A percentile compares a stretch with the other conserved stretches of the same genome.
phyloP scores from a whole-genome alignment of 768 basidiomycete genomes.

The Pisolithus tinctorius region DNA sequence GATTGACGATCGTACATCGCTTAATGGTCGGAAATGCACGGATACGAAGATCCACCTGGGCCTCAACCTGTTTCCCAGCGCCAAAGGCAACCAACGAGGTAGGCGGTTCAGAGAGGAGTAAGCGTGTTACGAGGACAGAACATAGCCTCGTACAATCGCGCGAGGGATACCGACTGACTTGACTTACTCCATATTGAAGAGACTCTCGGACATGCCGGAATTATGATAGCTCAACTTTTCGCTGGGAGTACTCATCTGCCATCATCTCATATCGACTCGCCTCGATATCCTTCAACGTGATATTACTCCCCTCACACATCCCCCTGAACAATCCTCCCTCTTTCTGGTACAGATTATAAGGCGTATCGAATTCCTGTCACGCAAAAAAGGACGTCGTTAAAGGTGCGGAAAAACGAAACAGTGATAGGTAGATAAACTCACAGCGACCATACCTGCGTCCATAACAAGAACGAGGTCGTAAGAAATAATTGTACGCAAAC shows the following conservation, averaged over 20 bases:
- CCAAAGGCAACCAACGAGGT: conserved; percentile 58
- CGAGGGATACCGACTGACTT: too few relatives aligned
- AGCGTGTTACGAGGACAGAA: conserved; percentile 57
- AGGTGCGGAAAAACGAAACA: neutral
- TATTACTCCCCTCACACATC: conserved; percentile 51
- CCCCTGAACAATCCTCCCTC: conserved; percentile 46
- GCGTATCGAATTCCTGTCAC: conserved; percentile 51
- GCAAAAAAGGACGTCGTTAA: neutral
- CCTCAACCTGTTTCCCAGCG: conserved; percentile 62
- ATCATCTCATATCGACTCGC: neutral
- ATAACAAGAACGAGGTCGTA: conserved; percentile 71
- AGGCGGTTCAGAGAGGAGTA: conserved; percentile 27
- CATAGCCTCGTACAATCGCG: conserved; percentile 31
- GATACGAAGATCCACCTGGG: conserved; percentile 59
- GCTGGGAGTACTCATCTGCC: too few relatives aligned
- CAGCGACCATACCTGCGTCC: conserved; percentile 52
- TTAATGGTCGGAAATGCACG: conserved; percentile 48
- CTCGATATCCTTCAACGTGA: conserved; percentile 41
- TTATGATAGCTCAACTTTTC: too few relatives aligned
- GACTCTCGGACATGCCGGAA: too few relatives aligned
- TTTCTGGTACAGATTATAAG: conserved; percentile 41
- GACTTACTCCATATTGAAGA: too few relatives aligned
- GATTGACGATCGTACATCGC: conserved; percentile 56
- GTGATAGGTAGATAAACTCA: conserved; percentile 19
- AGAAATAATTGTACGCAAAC: conserved; percentile 44